Evolutionary conservation across 1,284 basidiomycete species (phyloP), one percentile per base, ranked within the genome.

Genomic region (Singerocomus inundabilis): DNA sequence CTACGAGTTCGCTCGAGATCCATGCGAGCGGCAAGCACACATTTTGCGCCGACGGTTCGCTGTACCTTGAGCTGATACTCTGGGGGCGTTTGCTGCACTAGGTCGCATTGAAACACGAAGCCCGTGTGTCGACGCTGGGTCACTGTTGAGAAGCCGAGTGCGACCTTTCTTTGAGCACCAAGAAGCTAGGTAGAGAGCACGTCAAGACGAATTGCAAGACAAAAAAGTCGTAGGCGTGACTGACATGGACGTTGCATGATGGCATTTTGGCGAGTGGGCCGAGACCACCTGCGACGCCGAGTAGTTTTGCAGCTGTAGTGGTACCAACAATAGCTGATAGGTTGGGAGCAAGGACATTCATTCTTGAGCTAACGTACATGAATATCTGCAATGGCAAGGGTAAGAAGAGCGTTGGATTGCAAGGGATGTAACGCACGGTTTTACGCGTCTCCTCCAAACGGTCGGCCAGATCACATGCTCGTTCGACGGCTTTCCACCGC

Each of bases 261-360:
- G 97, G 97, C 80, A 98, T 96, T 69, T 97, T 95, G 44, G 90
- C 88, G 34, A 99, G 79, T 0, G 91, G 91, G 44, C 81, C 82
- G 16, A 99, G 78, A 37, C 97, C 97, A 52, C 97, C 97, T 30
- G 97, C 94, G 39, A 98, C 93, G 68, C 97, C 97, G 39, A 99
- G 85, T 42, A 99, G 76, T 77, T 99, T 99, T 42, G 97, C 96
- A 37, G 97, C 97, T 74, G 94, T 96, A 56, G 91, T 92, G 48
- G 96, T 98, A 66, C 97, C 96, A 70, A 99, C 92, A 68, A 99
- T 96, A 66, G 91, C 90, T 61, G 93, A 96, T 66, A 99, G 84
- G 70, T 99, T 99, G 57, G 97, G 97, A 54, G 96, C 95, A 62
- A 99, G 88, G 46, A 95, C 84, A 72, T 92, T 91, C 92, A 99